phyloP scores from a whole-genome alignment of 768 basidiomycete genomes.

The Naganishia onofrii region DNA sequence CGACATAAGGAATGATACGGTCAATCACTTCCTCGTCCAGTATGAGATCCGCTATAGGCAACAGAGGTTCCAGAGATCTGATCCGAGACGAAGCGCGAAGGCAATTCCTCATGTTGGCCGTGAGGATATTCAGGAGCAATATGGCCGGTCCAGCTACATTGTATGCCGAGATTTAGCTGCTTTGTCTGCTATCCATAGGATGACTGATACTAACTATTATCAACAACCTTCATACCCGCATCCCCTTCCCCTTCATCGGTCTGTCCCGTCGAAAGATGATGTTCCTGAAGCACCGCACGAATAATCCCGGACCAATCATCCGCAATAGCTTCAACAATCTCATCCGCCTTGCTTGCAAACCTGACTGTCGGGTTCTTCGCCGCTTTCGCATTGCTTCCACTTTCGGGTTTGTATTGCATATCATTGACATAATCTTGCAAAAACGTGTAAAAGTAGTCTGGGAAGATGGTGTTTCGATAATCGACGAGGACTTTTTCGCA shows the following conservation, averaged over 20 bases:
- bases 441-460: constrained; percentile 91
- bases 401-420: constrained; percentile 65
- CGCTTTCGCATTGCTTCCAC: constrained; percentile 71
- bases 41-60: constrained; percentile 73
- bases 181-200: too few species aligned
- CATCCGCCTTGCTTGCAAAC: constrained; percentile 29
- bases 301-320: constrained; percentile 34
- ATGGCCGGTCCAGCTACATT: constrained; percentile 85
- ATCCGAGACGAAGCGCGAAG: constrained; percentile 79
- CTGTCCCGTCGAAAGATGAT: constrained; percentile 9
- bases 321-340: constrained; percentile 18
- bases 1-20: constrained; percentile 84
- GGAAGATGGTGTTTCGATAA: constrained; percentile 75
- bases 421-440: constrained; percentile 81
- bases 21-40: constrained; percentile 95
- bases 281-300: constrained; percentile 24
- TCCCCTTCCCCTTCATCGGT: constrained; percentile 29
- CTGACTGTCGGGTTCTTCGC: constrained; percentile 22
- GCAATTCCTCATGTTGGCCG: constrained; percentile 85
- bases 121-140: constrained; percentile 79
- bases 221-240: constrained; percentile 33
- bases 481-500: constrained; percentile 75
- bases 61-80: constrained; percentile 77
- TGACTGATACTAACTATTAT: constrained; percentile 31
- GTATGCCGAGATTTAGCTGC: neutral